These are phyloP conservation scores for Termitomyces sp. DNA, from an alignment of 768 basidiomycete species.

Conservation along the genomic window DNA sequence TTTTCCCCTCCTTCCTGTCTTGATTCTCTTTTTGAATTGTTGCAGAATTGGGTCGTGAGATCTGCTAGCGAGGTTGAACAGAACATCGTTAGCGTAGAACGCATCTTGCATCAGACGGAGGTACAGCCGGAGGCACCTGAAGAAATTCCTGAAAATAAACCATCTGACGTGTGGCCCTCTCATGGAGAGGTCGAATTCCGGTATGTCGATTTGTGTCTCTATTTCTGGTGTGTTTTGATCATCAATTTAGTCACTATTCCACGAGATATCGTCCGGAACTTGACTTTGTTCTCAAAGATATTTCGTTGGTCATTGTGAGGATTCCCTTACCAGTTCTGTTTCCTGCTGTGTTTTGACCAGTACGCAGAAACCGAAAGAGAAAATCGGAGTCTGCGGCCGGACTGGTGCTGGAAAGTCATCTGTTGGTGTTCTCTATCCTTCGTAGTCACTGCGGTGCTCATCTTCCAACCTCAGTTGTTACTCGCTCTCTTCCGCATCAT, in stretches of 20 bases:
- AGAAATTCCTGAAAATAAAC: conserved; percentile 55
- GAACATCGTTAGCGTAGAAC: conserved; percentile 85
- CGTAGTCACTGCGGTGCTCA: background rate
- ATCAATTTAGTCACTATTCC: conserved; percentile 50
- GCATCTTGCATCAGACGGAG: conserved; percentile 76
- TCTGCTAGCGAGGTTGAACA: conserved; percentile 87
- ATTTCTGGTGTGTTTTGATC: background rate
- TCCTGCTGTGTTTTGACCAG: background rate
- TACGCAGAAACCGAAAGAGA: conserved; percentile 68
- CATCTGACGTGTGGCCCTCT: conserved; percentile 61
- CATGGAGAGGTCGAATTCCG: conserved; percentile 70
- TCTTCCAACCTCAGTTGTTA: conserved; percentile 35
- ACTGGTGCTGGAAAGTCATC: conserved; percentile 82
- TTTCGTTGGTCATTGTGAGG: conserved; percentile 64
- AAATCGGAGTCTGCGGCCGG: conserved; percentile 84
- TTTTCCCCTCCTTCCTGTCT: background rate
- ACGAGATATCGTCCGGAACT: conserved; percentile 76
- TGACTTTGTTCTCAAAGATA: conserved; percentile 72
- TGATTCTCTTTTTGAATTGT: background rate
- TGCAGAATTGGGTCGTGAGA: conserved; percentile 55
- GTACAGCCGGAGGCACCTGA: conserved; percentile 70
- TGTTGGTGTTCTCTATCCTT: conserved; percentile 27
- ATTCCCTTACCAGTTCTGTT: background rate
- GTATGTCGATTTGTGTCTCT: conserved; percentile 27
- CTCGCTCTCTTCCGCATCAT: conserved; percentile 75